Conservation (phyloP, 2,329 filamentous ascomycete species). For the Colletotrichum sp. region DNA sequence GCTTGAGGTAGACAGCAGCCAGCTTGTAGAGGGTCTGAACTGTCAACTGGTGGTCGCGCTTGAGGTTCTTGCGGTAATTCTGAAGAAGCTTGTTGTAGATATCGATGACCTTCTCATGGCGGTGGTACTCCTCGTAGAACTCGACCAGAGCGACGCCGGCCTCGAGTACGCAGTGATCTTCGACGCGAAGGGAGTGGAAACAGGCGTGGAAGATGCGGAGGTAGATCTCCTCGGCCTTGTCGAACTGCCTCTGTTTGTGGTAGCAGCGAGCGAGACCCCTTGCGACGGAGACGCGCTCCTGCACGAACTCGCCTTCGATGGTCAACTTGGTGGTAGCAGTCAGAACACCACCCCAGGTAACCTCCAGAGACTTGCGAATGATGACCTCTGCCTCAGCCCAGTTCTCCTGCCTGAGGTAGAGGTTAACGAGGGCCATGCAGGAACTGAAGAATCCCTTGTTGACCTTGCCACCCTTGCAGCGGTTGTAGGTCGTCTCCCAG, state of each 20-base stretch:
- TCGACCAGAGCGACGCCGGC: slow-evolving; percentile 31
- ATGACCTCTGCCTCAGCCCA: slow-evolving; percentile 40
- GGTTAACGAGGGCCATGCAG: slow-evolving; percentile 36
- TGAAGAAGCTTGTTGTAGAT: slow-evolving; percentile 37
- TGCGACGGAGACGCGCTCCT: slow-evolving; percentile 37
- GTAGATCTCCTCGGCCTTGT: slow-evolving; percentile 41
- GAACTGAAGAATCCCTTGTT: slow-evolving; percentile 39
- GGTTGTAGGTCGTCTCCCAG: slow-evolving; percentile 37
- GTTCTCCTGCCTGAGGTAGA: slow-evolving; percentile 32
- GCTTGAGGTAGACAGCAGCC: slow-evolving; percentile 11
- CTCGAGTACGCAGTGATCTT: slow-evolving; percentile 33
- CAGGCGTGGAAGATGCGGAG: slow-evolving; percentile 40
- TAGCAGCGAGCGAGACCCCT: slow-evolving; percentile 39
- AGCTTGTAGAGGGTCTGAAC: slow-evolving; percentile 36
- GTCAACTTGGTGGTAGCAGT: slow-evolving; percentile 31
- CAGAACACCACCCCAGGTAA: slow-evolving; percentile 42
- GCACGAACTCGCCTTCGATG: slow-evolving; percentile 33
- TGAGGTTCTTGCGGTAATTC: slow-evolving; percentile 27
- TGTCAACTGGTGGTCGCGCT: slow-evolving; percentile 32
- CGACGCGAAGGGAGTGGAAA: slow-evolving; percentile 31
- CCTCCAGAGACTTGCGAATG: slow-evolving; percentile 38
- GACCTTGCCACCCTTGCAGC: slow-evolving; percentile 36
- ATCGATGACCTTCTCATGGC: slow-evolving; percentile 40
- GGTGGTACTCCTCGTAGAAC: slow-evolving; percentile 32
- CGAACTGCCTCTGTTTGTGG: slow-evolving; percentile 36